Base-by-base conservation (phyloP, 768 basidiomycete species). In the Boletus edulis region DNA sequence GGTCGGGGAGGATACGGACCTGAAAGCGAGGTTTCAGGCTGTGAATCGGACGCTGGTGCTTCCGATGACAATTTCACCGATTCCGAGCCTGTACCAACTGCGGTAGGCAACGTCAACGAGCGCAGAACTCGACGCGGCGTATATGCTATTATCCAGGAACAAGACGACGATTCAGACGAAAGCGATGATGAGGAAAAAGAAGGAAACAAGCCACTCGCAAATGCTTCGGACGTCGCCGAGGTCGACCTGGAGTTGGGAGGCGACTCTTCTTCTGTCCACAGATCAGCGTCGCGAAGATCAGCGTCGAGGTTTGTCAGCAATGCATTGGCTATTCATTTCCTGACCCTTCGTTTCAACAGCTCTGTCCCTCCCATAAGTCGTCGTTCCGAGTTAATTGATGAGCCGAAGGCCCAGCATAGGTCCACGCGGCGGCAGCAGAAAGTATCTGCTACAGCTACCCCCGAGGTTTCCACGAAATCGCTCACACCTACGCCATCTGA, bases 51-150 rank as follows among this genome's bases (percentile, higher is more conserved):
- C 52, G 80, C 77, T 35, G 67, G 63, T 46, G 66, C 20, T 47
- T 73, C 70, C 11, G 70, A 73, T 42, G 70, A 66, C 55, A 67
- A 69, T 58, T 55, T 69, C 42, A 66, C 63, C 49, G 70, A 71
- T 54, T 68, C 67, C 8, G 80, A 79, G 55, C 77, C 79, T 43
- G 77, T 78, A 58, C 76, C 73, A n/a, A 76, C 79, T 48, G 73
- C 73, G 43, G 59, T 73, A 9, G 71, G 84, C 51, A 88, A 92
- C 62, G 72, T 91, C 57, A 86, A 92, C 63, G 90, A 91, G 67
- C 79, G 90, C 38, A 78, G 90, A 58, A 92, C 90, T 46, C 83
- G 90, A 31, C 80, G 90, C 40, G 89, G 90, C 32, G 90, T 92
- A 17, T 92, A 92, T 67, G 86, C 87, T 29, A 81, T 89, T 39